phyloP scores from a whole-genome alignment of 1,284 basidiomycete genomes.

The Meripilus lineatus region DNA sequence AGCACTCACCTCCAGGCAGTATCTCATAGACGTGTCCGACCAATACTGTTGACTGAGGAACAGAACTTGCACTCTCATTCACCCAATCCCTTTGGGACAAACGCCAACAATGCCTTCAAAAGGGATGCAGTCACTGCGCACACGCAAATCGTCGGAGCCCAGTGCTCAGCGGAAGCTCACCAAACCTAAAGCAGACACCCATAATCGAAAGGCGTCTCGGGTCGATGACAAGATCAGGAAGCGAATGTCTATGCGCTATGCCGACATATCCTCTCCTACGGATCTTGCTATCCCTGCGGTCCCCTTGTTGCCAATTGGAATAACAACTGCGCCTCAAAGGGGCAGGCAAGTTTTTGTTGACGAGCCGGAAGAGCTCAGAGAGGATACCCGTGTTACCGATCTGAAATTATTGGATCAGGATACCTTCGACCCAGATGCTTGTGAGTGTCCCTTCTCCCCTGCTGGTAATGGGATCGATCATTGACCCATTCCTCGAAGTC shows the following conservation, averaged over 20 bases:
- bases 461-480: too few relatives aligned
- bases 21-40: too few relatives aligned
- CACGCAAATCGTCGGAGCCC: too few relatives aligned
- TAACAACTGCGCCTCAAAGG: constrained; percentile 26
- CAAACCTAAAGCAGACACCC: too few relatives aligned
- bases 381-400: constrained; percentile 46
- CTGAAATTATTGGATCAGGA: constrained; percentile 68
- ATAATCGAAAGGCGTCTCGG: too few relatives aligned
- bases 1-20: too few relatives aligned
- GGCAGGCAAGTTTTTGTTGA: constrained; percentile 25
- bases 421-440: constrained; percentile 77
- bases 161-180: too few relatives aligned
- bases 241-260: constrained; percentile 88
- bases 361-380: constrained; percentile 40
- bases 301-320: constrained; percentile 34
- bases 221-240: constrained; percentile 94
- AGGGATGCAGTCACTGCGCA: too few relatives aligned
- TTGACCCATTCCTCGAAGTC: constrained; percentile 40
- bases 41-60: too few relatives aligned
- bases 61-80: too few relatives aligned
- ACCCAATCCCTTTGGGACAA: too few relatives aligned
- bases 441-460: constrained; percentile 43
- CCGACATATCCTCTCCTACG: constrained; percentile 68
- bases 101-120: too few relatives aligned
- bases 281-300: constrained; percentile 52